These are phyloP conservation scores for Erysimum cheiranthoides DNA, from an alignment of 345 rosid genomes.

Conservation along the genomic window DNA sequence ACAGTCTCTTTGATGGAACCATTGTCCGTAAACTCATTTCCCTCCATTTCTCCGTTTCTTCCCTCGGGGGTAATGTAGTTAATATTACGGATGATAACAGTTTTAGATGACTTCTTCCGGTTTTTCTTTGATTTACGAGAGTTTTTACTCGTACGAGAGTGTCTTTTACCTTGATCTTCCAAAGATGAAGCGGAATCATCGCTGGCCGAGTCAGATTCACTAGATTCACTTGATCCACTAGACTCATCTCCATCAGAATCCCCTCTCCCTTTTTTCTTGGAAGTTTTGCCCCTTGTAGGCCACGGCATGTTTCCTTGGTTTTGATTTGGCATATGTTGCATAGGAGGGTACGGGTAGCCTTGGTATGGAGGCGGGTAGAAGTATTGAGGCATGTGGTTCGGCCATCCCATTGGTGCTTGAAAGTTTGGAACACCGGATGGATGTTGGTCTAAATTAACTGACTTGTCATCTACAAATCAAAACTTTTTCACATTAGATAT, in stretches of 20 bases:
- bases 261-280: constrained; percentile 51
- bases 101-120: constrained; percentile 67
- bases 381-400: constrained; percentile 70
- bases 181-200: constrained; percentile 55
- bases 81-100: constrained; percentile 82
- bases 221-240: constrained; percentile 52
- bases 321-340: constrained; percentile 59
- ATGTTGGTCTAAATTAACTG: constrained; percentile 44
- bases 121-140: constrained; percentile 51
- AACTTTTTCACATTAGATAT: constrained; percentile 12
- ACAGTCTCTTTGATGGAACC: constrained; percentile 61
- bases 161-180: constrained; percentile 53
- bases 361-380: constrained; percentile 76
- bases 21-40: constrained; percentile 57
- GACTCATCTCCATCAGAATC: constrained; percentile 56
- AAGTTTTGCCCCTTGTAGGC: constrained; percentile 54
- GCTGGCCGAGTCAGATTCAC: constrained; percentile 58
- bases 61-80: constrained; percentile 85
- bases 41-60: constrained; percentile 65
- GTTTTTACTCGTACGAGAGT: constrained; percentile 49
- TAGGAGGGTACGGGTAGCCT: constrained; percentile 70
- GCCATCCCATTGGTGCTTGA: constrained; percentile 70
- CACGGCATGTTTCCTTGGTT: constrained; percentile 59
- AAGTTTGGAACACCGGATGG: constrained; percentile 47
- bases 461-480: constrained; percentile 56